Base-by-base conservation (phyloP, 345 rosid genomes). In the Physaria fendleri region DNA sequence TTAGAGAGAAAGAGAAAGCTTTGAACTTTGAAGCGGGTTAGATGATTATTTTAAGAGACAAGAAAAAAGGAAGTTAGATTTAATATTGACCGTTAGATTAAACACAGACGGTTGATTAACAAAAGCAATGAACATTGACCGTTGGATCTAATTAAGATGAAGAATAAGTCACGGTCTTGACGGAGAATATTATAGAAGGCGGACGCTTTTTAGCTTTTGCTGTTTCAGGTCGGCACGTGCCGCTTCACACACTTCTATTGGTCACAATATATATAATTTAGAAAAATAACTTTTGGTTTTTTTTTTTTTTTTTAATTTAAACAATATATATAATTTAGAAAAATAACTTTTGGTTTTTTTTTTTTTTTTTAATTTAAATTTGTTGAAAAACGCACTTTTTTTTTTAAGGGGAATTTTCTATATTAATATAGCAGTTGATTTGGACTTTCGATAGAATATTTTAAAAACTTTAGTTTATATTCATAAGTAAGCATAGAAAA, bases 201-300 rank as follows among this genome's bases (percentile, higher is more conserved):
- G 64, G 69, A 35, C 63, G 46, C 56, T 69, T 69, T 69, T 53
- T 61, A 55, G 69, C 57, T 75, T 82, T 82, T 71, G 43, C 72
- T 48, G 77, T 72, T 72, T 71, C 76, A 74, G 79, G 72, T 65
- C 74, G 80, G 85, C 95, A 79, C 85, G 87, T 84, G 89, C 82
- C 76, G 46, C 42, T 28, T 35, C 56, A 53, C 43, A 45, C 62
- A 62, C 29, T 21, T 45, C 4, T 55, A 20, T 49, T 39, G 37
- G 25, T 39, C 34, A 41, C 11, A 1, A 10, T 18, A 4, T 20
- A 11, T 21, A 2, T 25, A 25, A 25, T 25, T 25, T 25, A 25
- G 6, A 25, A 5, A 1, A 21, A 22, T 25, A 25, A n/a, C n/a
- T n/a, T n/a, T n/a, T n/a, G n/a, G n/a, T 32, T 10, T 32, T 10